Evolutionary conservation across 805 yeast genomes (phyloP), one percentile per base, ranked within the genome.

Genomic region (Metschnikowia corniflorae): DNA sequence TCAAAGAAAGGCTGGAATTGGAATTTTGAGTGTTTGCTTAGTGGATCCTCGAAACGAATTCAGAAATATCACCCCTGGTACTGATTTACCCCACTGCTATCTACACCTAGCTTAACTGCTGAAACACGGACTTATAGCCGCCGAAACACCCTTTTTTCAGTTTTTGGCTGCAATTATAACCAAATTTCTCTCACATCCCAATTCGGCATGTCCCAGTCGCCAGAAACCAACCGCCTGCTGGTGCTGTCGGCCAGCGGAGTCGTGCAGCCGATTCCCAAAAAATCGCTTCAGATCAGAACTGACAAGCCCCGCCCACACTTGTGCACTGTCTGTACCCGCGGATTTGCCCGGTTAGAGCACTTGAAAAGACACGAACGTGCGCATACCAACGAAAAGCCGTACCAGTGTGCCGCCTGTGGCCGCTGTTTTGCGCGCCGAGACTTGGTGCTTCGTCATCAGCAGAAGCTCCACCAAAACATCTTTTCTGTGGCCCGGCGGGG

Each of bases 371-470:
- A 91, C 56, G 94, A 88, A 51, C 69, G 97, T 26, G 82, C 94
- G 0, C 98, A 91, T 58, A 91, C 98, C 7, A 86, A 89, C 58
- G 53, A 49, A 18, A 50, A 88, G 57, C 97, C 97, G 1, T 91
- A 83, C 64, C 93, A 86, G 56, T 91, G 98, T 63, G 94, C 95
- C 2, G 89, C 89, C 7, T 91, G 97, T 61, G 97, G 95, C 22
- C 78, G 97, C 33, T 85, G 96, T 55, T 91, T 93, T 65, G 97
- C 97, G 4, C 70, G 98, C 39, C 68, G 97, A 39, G 91, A 84
- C 57, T 70, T 84, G 55, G 87, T 93, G 19, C 71, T 93, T 37
- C 75, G 98, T 42, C 98, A 93, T 66, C 96, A 87, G 64, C 97
- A 88, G 62, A 93, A 93, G 56, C 74, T 93, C 23, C 98, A 93